Percentiles rank a stretch among this genome's conserved stretches.
Evolutionary conservation across 2,329 filamentous ascomycete species (phyloP).

Genomic region (Metarhizium anisopliae): DNA sequence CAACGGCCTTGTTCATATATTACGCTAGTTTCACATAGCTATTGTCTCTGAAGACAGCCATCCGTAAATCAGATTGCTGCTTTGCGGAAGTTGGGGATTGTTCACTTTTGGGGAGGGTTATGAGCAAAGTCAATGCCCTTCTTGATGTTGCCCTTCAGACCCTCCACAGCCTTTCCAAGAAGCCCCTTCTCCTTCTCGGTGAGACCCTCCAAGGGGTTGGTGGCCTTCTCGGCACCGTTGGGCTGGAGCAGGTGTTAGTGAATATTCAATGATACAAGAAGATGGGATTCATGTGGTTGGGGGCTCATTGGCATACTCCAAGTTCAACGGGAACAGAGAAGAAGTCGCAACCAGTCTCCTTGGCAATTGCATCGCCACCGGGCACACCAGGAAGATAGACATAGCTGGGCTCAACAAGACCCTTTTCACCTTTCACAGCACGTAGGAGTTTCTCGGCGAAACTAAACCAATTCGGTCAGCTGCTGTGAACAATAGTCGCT

Average conservation of each 20-base stretch:
- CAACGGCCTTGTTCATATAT: constrained; percentile 24
- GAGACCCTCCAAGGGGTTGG: constrained; percentile 67
- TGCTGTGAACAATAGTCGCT: constrained; percentile 3
- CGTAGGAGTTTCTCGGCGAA: constrained; percentile 93
- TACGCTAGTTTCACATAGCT: constrained; percentile 25
- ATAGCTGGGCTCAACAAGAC: constrained; percentile 88
- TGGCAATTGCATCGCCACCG: constrained; percentile 76
- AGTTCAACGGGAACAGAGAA: constrained; percentile 96
- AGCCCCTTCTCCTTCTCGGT: constrained; percentile 86
- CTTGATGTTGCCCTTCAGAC: constrained; percentile 83
- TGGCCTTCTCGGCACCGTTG: constrained; percentile 76
- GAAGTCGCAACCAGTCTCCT: constrained; percentile 79
- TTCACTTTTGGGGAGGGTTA: constrained; percentile 83
- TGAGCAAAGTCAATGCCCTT: constrained; percentile 89
- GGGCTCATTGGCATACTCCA: constrained; percentile 57
- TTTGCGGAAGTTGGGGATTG: constrained; percentile 18
- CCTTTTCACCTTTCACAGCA: constrained; percentile 81
- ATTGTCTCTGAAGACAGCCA: constrained; percentile 18
- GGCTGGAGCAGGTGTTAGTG: constrained; percentile 41
- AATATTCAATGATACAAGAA: constrained; percentile 9
- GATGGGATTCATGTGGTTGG: not conserved
- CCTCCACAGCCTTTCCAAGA: constrained; percentile 64
- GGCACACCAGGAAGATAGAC: constrained; percentile 88
- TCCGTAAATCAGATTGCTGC: constrained; percentile 18
- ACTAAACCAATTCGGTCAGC: constrained; percentile 32